Base-by-base conservation (phyloP, 306 rosid species). In the Fagus sylvatica region DNA sequence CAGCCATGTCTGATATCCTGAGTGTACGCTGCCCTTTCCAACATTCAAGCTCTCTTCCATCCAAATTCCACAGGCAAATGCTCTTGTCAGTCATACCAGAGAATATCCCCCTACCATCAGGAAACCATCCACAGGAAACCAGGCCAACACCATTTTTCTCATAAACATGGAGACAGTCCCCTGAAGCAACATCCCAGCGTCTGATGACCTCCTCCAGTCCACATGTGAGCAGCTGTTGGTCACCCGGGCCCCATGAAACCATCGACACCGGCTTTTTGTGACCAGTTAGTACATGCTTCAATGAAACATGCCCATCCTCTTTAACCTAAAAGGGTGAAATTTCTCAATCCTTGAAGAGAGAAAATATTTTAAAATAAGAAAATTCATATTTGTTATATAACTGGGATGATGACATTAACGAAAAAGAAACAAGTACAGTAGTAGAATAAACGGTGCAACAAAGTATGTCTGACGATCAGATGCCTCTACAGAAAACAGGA, bases 161-260 rank as follows among this genome's bases (percentile, higher is more conserved):
- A 83, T 93, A 96, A 79, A 96, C 76, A 74, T 84, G 93, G 76
- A 96, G 94, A 79, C 99, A 96, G 74, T 90, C 82, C 22, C 99
- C 99, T 41, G 91, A 76, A 42, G 93, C 81, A 76, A 90, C 94
- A 84, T 93, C 94, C 98, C 98, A 96, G 36, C 91, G 94, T 89
- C 94, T 87, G 59, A 96, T 87, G 53, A 86, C 85, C 83, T 96
- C 99, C 87, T 96, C 98, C 86, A 81, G 88, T 72, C 98, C 99
- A 87, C 99, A 96, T 6, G 98, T 91, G 54, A 96, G 97, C 69
- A 96, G 89, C 87, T 93, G 91, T 69, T 79, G 77, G 74, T 93
- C 97, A 75, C 90, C 88, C 46, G 94, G 97, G 80, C 99, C 91
- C 99, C 97, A 96, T 53, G 99, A 86, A 77, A 93, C 91, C 62